phyloP scores from a whole-genome alignment of 331 rosid species.

The Arachis monticola region DNA sequence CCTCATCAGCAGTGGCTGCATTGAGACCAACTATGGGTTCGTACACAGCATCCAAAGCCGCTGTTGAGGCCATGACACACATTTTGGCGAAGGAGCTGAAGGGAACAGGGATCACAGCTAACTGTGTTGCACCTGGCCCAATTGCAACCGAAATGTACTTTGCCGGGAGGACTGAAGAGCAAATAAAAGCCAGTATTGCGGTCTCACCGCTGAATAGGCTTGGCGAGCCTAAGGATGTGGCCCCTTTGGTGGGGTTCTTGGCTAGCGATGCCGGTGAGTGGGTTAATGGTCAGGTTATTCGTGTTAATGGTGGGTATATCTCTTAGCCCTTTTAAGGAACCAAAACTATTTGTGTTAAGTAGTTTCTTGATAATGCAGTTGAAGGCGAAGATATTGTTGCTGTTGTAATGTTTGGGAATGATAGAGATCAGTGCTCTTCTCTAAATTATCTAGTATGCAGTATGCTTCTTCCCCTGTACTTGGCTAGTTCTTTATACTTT shows the following conservation, averaged over 20 bases:
- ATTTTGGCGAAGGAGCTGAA: constrained; percentile 64
- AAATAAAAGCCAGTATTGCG: constrained; percentile 17
- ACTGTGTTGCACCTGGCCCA: constrained; percentile 72
- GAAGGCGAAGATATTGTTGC: too few relatives aligned
- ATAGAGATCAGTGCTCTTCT: not conserved
- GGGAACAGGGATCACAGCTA: constrained; percentile 59
- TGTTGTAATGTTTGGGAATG: not conserved
- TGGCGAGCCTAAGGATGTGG: constrained; percentile 53
- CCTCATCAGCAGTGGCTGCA: constrained; percentile 48
- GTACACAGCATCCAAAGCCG: constrained; percentile 64
- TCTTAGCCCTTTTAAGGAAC: not conserved
- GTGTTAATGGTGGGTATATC: constrained; percentile 56
- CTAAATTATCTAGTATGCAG: not conserved
- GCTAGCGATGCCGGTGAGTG: constrained; percentile 57
- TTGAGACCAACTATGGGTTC: constrained; percentile 45
- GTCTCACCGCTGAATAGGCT: constrained; percentile 52
- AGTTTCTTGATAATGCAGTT: not conserved
- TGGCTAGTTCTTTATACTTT: not conserved
- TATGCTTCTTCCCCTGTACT: not conserved
- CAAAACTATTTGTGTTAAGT: not conserved
- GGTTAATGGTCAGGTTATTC: constrained; percentile 63
- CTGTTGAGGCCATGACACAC: constrained; percentile 62
- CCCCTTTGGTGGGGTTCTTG: constrained; percentile 56
- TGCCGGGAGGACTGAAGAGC: constrained; percentile 51
- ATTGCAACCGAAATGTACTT: constrained; percentile 58